Base-by-base conservation (phyloP, 2,329 filamentous ascomycete species). In the Penicillium sp. region DNA sequence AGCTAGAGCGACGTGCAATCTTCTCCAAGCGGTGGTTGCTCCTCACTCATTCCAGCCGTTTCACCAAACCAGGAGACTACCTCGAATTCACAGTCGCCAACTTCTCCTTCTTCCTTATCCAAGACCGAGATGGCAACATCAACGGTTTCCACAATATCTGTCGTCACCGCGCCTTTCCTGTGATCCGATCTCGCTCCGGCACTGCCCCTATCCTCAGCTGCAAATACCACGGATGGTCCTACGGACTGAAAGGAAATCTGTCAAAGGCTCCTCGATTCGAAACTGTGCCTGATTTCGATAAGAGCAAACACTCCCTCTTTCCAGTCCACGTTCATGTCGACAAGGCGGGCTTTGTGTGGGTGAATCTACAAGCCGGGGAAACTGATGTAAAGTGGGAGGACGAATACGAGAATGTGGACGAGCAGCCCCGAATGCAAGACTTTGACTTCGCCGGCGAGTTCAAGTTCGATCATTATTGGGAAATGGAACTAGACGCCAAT, bases 221-320 rank as follows among this genome's bases (percentile, higher is more conserved):
- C 50, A 63, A 60, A 44, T 67, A 67, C 34, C 60, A 67, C 21
- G 63, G 64, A 11, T 67, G 63, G 64, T 67, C 64, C 13, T 67
- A 66, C 11, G 53, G 60, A 2, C 50, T 67, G 6, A 61, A 64
- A 13, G 64, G 63, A 3, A 63, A 65, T 16, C 54, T 66, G 2
- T 45, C 63, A 16, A 67, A 67, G 43, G 64, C 64, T 5, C 63
- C 64, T 7, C 57, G 56, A 5, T 67, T 64, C 29, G 60, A 67
- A 11, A 57, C 52, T 2, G 55, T 66, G 1, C 48, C 58, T 0
- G 53, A 54, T 14, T 64, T 67, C 1, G 57, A 65, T 21, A 57
- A 63, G 32, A 53, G 36, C 5, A 48, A 59, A 24, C 53, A 64
- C n/a, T 46, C 56, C 0, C 53, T 66, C 6, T 48, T 62, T 13